phyloP scores from a whole-genome alignment of 768 basidiomycete genomes.

The Hebeloma cylindrosporum region DNA sequence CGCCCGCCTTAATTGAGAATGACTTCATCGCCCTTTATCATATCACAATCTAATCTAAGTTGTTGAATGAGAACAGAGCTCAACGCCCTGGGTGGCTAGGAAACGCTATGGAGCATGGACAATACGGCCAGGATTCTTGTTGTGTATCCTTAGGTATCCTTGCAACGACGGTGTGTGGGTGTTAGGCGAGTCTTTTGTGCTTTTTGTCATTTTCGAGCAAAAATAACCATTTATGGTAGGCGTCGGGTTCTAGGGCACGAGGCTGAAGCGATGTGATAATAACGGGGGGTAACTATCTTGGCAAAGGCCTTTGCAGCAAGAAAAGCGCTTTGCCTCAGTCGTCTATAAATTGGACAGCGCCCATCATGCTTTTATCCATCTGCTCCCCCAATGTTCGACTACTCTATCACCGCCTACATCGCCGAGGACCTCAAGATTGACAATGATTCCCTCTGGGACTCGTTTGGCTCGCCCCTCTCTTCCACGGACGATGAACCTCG shows the following conservation, averaged over 20 bases:
- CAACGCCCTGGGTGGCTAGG: too few relatives aligned
- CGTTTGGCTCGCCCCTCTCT: too few relatives aligned
- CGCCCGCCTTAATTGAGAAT: too few relatives aligned
- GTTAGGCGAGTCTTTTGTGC: slow-evolving; percentile 12
- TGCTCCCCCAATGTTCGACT: slow-evolving; percentile 19
- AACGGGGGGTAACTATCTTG: slow-evolving; percentile 11
- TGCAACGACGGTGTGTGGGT: slow-evolving; percentile 1
- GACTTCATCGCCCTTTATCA: too few relatives aligned
- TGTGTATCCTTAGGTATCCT: neutral
- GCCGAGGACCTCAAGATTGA: too few relatives aligned
- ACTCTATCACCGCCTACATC: too few relatives aligned
- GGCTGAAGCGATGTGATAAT: slow-evolving; percentile 23
- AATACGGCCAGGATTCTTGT: neutral
- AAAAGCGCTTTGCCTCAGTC: slow-evolving; percentile 12
- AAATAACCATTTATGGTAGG: slow-evolving; percentile 1
- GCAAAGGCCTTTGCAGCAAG: slow-evolving; percentile 7
- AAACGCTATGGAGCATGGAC: too few relatives aligned
- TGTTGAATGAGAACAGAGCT: too few relatives aligned
- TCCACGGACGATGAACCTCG: too few relatives aligned
- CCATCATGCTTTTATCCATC: slow-evolving; percentile 5
- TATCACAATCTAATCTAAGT: too few relatives aligned
- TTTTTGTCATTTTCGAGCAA: slow-evolving; percentile 10
- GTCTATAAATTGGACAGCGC: slow-evolving; percentile 11
- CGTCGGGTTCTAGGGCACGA: slow-evolving; percentile 12
- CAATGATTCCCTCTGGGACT: too few relatives aligned